Base-by-base conservation (phyloP, 1,284 basidiomycete species). In the Amylostereum areolatum region DNA sequence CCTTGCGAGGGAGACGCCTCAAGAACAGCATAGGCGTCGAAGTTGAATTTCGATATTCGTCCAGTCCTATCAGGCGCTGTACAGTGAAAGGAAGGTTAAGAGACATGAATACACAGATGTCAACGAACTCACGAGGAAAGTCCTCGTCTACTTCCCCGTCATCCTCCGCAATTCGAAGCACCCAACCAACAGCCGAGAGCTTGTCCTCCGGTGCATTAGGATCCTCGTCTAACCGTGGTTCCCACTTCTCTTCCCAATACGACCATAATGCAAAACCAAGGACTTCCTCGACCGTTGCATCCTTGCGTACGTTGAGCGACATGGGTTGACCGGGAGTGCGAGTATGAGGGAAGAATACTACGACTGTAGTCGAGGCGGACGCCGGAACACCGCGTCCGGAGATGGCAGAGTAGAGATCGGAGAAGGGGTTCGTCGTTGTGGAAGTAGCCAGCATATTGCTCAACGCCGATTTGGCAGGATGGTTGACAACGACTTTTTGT, bases 81-180 rank as follows among this genome's bases (percentile, higher is more conserved):
- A 56, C n/a, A 31, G 10, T 28, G 12, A 30, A 18, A n/a, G n/a
- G n/a, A n/a, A 44, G 39, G 52, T 31, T 24, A 52, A 47, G 40
- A 44, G 32, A 52, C 18, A 49, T 37, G 11, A 29, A 27, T 24
- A 41, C 37, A 9, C 28, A 50, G 35, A 30, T 45, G 24, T 46
- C 41, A 37, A 47, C 35, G n/a, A 62, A 57, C 81, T 57, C 61
- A 94, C 92, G 85, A 30, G 97, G 96, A 61, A 96, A 99, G 67
- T 99, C 97, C 64, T 98, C 96, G 63, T 99, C 97, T 0, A 98
- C 93, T 66, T 97, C 93, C 12, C 97, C 97, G 65, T 98, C 94
- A 46, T 95, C 92, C 62, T 99, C 96, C 6, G 95, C 92, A 50
- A 99, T 94, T 51, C 93, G 75, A 66, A 99, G 66, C n/a, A 92